A percentile compares a stretch with the other conserved stretches of the same genome.
Conservation (phyloP, 306 rosid genomes). For the Acacia melanoxylon region DNA sequence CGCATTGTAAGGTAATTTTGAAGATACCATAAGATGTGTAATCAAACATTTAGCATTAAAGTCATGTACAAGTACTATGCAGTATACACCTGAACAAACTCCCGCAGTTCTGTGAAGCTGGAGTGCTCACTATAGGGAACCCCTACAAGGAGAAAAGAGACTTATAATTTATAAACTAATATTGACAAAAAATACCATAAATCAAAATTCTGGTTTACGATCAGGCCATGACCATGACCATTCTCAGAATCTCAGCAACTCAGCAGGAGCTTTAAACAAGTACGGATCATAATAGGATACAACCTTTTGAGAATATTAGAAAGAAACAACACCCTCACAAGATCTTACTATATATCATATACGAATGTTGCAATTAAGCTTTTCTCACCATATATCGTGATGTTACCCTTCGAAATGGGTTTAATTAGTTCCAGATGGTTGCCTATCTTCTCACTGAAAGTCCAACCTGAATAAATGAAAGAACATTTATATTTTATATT, state of each 20-base stretch:
- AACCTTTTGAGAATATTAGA: neutral
- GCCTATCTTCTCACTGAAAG: conserved; percentile 50
- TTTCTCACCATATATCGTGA: conserved; percentile 53
- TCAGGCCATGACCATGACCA: conserved; percentile 15
- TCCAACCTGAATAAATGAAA: conserved; percentile 47
- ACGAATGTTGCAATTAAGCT: conserved; percentile 22
- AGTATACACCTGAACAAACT: conserved; percentile 54
- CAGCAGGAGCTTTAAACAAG: neutral
- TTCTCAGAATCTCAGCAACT: conserved; percentile 15
- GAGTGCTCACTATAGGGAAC: conserved; percentile 71
- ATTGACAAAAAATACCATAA: conserved; percentile 4
- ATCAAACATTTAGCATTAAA: neutral
- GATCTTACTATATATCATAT: conserved; percentile 25
- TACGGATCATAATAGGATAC: neutral
- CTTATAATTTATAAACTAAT: conserved; percentile 22
- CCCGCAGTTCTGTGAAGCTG: conserved; percentile 56
- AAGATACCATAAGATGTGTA: neutral
- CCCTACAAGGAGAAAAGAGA: conserved; percentile 35
- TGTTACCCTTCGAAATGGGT: conserved; percentile 50
- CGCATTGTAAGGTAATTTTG: conserved; percentile 7
- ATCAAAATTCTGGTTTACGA: neutral
- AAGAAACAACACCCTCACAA: neutral
- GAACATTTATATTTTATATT: neutral
- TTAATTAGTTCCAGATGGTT: conserved; percentile 49
- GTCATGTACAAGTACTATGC: neutral